Evolutionary conservation across 495 filamentous ascomycete genomes (phyloP), one percentile per base, ranked within the genome.

Genomic region (Aspergillus campestris): DNA sequence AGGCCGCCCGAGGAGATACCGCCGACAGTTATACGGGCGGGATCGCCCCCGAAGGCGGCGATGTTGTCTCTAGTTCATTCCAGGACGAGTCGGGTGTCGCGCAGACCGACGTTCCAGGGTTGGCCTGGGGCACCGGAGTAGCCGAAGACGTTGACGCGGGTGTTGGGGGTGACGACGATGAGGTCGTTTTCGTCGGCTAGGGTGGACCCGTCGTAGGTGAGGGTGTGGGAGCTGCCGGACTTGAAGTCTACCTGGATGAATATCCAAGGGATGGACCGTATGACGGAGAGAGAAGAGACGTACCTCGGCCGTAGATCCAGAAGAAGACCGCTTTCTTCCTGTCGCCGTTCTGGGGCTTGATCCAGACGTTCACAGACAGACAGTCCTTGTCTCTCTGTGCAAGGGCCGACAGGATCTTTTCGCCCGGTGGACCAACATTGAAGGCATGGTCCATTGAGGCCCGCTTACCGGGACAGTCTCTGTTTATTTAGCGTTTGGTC

Each of bases 361-460:
- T 47, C 60, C 59, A 60, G 42, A 69, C 52, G 47, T 69, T 69
- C 40, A 69, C 52, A 32, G 48, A 53, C 37, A 69, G 40, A 36
- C 65, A 69, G 40, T 69, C 65, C 45, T 69, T 64, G 45, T 51
- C 42, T 42, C 50, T 30, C 28, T 52, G 50, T 8, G 40, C 34
- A 6, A 50, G 27, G 1, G 49, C 47, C 38, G 29, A 45, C 14
- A 31, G 44, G n/a, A 47, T 53, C 46, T 40, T 47, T 46, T 34
- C 34, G 11, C 35, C 64, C 32, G 40, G 47, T 39, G 9, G 58
- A 24, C 41, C 43, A 14, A 41, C 13, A 34, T 50, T 14, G 27
- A 50, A 15, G 31, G 49, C 44, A 41, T 57, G 11, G 37, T 36
- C 9, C 55, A 56, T 41, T 31, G 48, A 45, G 36, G 55, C 40